phyloP scores from a whole-genome alignment of 2,329 filamentous ascomycete genomes.

The Apiospora kogelbergensis region DNA sequence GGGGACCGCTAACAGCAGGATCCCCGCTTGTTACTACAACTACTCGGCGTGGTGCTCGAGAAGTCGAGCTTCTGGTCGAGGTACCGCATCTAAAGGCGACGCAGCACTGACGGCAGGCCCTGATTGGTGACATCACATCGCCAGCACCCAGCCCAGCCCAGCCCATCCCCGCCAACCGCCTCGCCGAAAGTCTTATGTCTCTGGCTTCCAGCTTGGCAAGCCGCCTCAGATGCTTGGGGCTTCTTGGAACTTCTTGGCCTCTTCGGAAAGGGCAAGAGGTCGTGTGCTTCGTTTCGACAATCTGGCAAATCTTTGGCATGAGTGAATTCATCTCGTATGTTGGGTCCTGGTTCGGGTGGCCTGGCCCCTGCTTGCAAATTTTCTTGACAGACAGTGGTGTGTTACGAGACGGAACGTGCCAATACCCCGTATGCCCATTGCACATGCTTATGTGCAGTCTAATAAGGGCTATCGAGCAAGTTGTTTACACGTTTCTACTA shows the following conservation, averaged over 20 bases:
- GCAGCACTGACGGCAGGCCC: neutral
- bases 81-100: neutral
- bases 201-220: neutral
- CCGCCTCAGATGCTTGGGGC: neutral
- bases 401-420: neutral
- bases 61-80: neutral
- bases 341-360: neutral
- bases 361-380: neutral
- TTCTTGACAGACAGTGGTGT: neutral
- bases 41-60: too few relatives aligned
- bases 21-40: neutral
- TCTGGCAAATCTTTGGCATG: neutral
- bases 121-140: conserved; percentile 1
- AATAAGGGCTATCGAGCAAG: too few relatives aligned
- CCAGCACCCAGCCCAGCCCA: neutral
- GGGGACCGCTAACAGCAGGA: neutral
- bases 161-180: neutral
- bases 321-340: neutral
- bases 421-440: too few relatives aligned
- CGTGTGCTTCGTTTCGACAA: neutral
- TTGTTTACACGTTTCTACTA: too few relatives aligned
- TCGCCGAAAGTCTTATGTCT: neutral
- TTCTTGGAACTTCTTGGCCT: neutral
- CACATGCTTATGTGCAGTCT: neutral
- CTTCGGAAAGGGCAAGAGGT: neutral